phyloP scores from a whole-genome alignment of 371 early-diverging fungal species.

The Haplosporangium sp. region DNA sequence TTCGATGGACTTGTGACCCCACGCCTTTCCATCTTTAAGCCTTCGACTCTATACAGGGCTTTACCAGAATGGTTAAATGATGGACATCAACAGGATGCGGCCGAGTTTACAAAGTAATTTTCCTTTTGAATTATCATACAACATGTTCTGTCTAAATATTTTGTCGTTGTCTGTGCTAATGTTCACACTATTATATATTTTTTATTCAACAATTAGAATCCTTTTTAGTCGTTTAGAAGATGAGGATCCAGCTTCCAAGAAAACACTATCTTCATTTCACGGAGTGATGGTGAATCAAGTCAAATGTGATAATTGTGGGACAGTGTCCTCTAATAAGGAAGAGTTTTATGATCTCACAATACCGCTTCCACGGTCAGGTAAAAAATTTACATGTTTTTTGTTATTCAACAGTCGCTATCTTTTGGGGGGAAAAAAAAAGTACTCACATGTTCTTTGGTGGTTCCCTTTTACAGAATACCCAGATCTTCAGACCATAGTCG shows the following conservation, averaged over 20 bases:
- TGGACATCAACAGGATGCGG: constrained; percentile 56
- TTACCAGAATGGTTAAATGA: constrained; percentile 56
- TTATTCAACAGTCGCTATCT: too few relatives aligned
- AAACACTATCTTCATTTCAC: constrained; percentile 37
- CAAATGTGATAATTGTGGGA: constrained; percentile 44
- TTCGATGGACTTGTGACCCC: constrained; percentile 30
- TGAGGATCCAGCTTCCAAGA: constrained; percentile 34
- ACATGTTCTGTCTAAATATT: not conserved
- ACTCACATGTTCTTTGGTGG: too few relatives aligned
- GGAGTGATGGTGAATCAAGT: constrained; percentile 44
- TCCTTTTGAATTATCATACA: not conserved
- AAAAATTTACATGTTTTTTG: too few relatives aligned
- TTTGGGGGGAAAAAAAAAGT: too few relatives aligned
- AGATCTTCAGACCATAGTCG: constrained; percentile 28
- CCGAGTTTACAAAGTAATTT: constrained; percentile 52
- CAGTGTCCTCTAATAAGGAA: constrained; percentile 46
- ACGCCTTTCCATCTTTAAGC: constrained; percentile 38
- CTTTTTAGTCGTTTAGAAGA: constrained; percentile 54
- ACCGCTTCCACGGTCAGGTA: constrained; percentile 37
- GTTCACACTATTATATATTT: not conserved
- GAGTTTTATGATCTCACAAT: constrained; percentile 53
- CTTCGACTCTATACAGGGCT: constrained; percentile 40
- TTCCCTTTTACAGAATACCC: constrained; percentile 9
- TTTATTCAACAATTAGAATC: constrained; percentile 23
- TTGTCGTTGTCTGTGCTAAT: not conserved